Percentiles rank a stretch among this genome's conserved stretches.
Evolutionary conservation across 148 eudicot genomes (phyloP).

Genomic region (Amaranthus cruentus): DNA sequence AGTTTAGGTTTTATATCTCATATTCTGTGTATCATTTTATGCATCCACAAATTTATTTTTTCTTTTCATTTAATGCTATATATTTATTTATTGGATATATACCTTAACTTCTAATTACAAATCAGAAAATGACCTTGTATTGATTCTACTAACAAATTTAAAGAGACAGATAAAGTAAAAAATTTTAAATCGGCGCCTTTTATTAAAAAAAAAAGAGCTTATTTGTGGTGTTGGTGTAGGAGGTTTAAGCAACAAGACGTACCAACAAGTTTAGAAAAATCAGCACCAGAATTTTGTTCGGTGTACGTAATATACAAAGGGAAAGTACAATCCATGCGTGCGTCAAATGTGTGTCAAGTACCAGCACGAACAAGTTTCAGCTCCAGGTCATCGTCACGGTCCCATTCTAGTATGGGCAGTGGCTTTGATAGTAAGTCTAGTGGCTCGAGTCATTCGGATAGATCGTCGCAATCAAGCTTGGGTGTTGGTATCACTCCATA

Average conservation of each 20-base stretch:
- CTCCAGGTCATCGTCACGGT: neutral
- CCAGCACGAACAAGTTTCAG: neutral
- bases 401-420: neutral
- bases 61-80: too few species aligned
- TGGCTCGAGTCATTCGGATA: neutral
- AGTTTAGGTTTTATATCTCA: too few species aligned
- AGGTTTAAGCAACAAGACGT: conserved; percentile 54
- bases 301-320: conserved; percentile 50
- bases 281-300: conserved; percentile 54
- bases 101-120: too few species aligned
- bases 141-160: too few species aligned
- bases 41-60: too few species aligned
- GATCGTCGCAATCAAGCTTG: neutral
- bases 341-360: conserved; percentile 26
- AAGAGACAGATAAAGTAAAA: too few species aligned
- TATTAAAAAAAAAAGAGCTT: neutral
- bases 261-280: conserved; percentile 45
- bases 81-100: too few species aligned
- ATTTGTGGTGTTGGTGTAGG: conserved; percentile 26
- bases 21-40: too few species aligned
- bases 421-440: neutral
- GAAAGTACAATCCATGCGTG: conserved; percentile 33
- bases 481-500: neutral
- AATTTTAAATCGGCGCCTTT: too few species aligned
- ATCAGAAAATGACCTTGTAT: too few species aligned